Evolutionary conservation across 2,329 filamentous ascomycete genomes (phyloP), one percentile per base, ranked within the genome.

Genomic region (Sordariomycetes sp.): DNA sequence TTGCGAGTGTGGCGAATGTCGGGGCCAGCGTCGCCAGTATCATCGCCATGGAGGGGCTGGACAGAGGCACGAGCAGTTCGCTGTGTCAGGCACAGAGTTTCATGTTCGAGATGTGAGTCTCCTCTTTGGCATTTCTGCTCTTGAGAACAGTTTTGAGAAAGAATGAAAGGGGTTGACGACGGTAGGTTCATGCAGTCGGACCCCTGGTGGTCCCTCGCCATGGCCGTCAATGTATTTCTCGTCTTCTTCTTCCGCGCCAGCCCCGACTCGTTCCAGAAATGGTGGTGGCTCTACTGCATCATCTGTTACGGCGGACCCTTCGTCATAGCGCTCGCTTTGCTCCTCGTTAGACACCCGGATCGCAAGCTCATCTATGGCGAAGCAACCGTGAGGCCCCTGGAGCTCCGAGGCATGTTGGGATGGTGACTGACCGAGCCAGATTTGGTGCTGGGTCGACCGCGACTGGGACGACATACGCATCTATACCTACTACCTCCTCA

Each of bases 211-310:
- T 83, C 82, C 0, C 72, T 87, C 35, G 81, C 81, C 42, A 90
- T 92, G 84, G 82, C 84, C 4, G 66, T 81, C 49, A 92, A 90
- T 48, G 84, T 90, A 41, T 84, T 82, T 46, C 68, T 88, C 33
- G 72, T 77, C 38, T 77, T 77, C 51, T 77, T 75, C 55, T 69
- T 68, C 43, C 63, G 68, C n/a, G 65, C 68, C 31, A 73, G 64
- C 30, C 71, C 72, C 1, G 79, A 79, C 7, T 78, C 82, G 33
- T 86, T 87, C 48, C 69, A 72, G n/a, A 70, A 71, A 30, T 82
- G 82, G 52, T 72, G 80, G 47, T 84, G 79, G 69, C 66, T 77
- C 32, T 90, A 90, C 51, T 68, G 79, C 24, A 33, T 78, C 2
- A 58, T 78, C 30, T 86, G 82, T 52, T 92, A 87, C 38, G 82